Evolutionary conservation across 2,329 filamentous ascomycete genomes (phyloP).

Genomic region (Trichophaea hybrida): DNA sequence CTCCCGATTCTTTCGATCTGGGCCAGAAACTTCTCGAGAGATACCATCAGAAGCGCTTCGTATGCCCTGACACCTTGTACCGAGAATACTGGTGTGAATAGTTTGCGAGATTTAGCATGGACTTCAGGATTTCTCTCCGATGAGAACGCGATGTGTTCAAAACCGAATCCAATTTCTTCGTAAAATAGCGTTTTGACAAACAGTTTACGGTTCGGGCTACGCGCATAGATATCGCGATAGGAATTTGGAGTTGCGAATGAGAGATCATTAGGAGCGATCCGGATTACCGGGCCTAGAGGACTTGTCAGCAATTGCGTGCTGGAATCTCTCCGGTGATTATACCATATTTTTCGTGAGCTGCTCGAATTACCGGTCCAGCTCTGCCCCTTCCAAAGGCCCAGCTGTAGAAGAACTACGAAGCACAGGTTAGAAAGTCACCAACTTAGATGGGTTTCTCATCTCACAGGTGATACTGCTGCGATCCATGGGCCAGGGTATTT

Average conservation of each 20-base stretch:
- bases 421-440: background rate
- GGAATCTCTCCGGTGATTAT: background rate
- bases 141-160: slow-evolving; percentile 17
- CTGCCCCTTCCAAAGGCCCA: background rate
- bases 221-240: slow-evolving; percentile 34
- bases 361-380: background rate
- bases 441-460: background rate
- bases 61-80: slow-evolving; percentile 27
- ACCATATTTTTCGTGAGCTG: slow-evolving; percentile 5
- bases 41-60: slow-evolving; percentile 28
- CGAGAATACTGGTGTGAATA: slow-evolving; percentile 28
- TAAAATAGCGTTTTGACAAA: slow-evolving; percentile 29
- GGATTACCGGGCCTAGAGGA: slow-evolving; percentile 28
- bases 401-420: background rate
- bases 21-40: slow-evolving; percentile 28
- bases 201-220: slow-evolving; percentile 26
- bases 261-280: slow-evolving; percentile 33
- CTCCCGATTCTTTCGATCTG: slow-evolving; percentile 19
- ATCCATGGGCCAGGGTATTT: slow-evolving; percentile 27
- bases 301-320: background rate
- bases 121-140: slow-evolving; percentile 27
- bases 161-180: slow-evolving; percentile 27
- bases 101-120: slow-evolving; percentile 27
- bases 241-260: slow-evolving; percentile 32
- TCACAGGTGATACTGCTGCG: slow-evolving; percentile 22